Base-by-base conservation (phyloP, 2,329 filamentous ascomycete genomes). In the Dendryphion nanum region DNA sequence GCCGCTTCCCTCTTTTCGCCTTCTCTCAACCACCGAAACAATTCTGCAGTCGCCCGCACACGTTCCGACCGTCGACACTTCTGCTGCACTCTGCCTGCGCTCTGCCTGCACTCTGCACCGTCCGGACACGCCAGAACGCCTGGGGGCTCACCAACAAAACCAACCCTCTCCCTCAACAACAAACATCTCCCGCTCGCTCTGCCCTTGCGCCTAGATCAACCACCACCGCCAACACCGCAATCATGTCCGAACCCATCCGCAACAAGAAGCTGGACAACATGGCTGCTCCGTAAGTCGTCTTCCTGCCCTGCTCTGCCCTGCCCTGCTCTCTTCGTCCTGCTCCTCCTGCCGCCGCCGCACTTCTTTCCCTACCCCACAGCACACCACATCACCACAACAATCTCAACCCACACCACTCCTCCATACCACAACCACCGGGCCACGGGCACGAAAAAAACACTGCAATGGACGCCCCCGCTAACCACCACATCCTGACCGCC, bases 161-260 rank as follows among this genome's bases (percentile, higher is more conserved):
- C 59, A 53, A 57, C 53, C 48, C 42, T 52, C 47, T 47, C 49
- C 42, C 47, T 47, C 38, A 53, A 57, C 60, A 56, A 57, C 59
- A 57, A 55, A n/a, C n/a, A n/a, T n/a, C n/a, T n/a, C n/a, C n/a
- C n/a, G n/a, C n/a, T n/a, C n/a, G n/a, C n/a, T n/a, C n/a, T n/a
- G n/a, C n/a, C n/a, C n/a, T n/a, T n/a, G n/a, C n/a, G n/a, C n/a
- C n/a, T n/a, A n/a, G n/a, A n/a, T n/a, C n/a, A n/a, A n/a, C n/a
- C n/a, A n/a, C n/a, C n/a, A n/a, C n/a, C n/a, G n/a, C n/a, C n/a
- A n/a, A n/a, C n/a, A n/a, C n/a, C n/a, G n/a, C n/a, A 55, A 70
- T 48, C 51, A 84, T 84, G 81, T 82, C 81, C 65, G 81, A 83
- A 63, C 80, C 80, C 55, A 83, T 82, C 67, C 78, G 77, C 67